Evolutionary conservation across 2,329 filamentous ascomycete species (phyloP).

Genomic region (Xylaria sp.): DNA sequence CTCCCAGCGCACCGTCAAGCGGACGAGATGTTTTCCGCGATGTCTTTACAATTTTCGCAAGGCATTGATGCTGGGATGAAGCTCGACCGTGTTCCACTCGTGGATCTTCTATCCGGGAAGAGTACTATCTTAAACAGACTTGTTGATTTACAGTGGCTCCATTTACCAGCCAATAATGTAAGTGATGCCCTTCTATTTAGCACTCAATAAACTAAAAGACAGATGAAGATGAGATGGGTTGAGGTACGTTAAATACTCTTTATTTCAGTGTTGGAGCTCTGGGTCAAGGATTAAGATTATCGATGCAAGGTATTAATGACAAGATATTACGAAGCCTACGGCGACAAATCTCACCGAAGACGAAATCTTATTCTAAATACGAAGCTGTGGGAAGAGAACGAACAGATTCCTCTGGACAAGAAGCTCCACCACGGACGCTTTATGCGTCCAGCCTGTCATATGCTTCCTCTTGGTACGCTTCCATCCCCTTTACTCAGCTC

Average conservation of each 20-base stretch:
- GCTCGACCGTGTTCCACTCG: too few species aligned
- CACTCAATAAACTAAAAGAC: not conserved
- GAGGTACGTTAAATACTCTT: not conserved
- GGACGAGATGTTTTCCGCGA: too few species aligned
- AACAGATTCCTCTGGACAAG: not conserved
- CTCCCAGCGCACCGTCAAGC: too few species aligned
- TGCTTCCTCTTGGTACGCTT: constrained; percentile 3
- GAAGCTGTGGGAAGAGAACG: constrained; percentile 2
- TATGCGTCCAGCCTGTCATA: not conserved
- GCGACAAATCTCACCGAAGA: not conserved
- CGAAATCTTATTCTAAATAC: not conserved
- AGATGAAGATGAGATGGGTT: constrained; percentile 9
- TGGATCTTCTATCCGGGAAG: too few species aligned
- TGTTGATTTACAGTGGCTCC: not conserved
- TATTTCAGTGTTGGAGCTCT: not conserved
- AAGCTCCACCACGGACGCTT: not conserved
- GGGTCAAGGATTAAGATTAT: not conserved
- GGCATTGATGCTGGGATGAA: too few species aligned
- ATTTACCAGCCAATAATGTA: constrained; percentile 13
- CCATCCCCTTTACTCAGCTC: not conserved
- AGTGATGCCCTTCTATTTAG: not conserved
- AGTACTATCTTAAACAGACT: too few species aligned
- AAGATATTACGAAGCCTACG: constrained; percentile 1
- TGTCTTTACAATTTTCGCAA: too few species aligned
- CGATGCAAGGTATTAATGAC: constrained; percentile 2